A percentile compares a stretch with the other conserved stretches of the same genome.
These are phyloP conservation scores for Colletotrichum neosansevieriae DNA, from an alignment of 2,329 filamentous ascomycete species.

Conservation along the genomic window DNA sequence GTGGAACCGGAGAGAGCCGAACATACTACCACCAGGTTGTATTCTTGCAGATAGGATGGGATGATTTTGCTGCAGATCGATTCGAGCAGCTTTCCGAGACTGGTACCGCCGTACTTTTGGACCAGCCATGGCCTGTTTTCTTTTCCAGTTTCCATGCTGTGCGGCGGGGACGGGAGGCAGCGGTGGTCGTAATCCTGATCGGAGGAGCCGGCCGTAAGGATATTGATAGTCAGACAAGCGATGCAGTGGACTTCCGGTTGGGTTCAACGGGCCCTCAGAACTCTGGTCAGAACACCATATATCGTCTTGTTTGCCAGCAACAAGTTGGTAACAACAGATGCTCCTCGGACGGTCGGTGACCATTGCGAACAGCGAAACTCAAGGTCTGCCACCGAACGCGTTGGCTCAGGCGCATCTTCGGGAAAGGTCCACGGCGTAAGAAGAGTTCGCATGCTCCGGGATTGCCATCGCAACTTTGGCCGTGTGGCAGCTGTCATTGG, in stretches of 20 bases:
- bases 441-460: constrained; percentile 2
- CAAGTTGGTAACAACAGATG: not conserved
- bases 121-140: constrained; percentile 77
- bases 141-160: constrained; percentile 45
- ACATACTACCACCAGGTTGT: constrained; percentile 91
- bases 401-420: constrained; percentile 3
- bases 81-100: constrained; percentile 90
- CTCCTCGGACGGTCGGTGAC: not conserved
- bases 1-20: constrained; percentile 94
- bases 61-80: constrained; percentile 59
- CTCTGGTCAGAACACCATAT: constrained; percentile 16
- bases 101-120: constrained; percentile 96
- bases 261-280: not conserved
- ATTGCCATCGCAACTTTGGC: not conserved
- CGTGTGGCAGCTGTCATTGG: not conserved
- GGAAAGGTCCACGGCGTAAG: constrained; percentile 12
- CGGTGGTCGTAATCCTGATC: not conserved
- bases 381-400: not conserved
- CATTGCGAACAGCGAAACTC: constrained; percentile 9
- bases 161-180: not conserved
- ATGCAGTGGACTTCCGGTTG: constrained; percentile 3
- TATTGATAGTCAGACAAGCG: not conserved
- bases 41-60: constrained; percentile 52
- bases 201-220: not conserved
- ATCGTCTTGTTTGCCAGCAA: not conserved